These are phyloP conservation scores for Eragrostis nindensis DNA, from an alignment of 176 grass and related monocot genomes.

Conservation along the genomic window DNA sequence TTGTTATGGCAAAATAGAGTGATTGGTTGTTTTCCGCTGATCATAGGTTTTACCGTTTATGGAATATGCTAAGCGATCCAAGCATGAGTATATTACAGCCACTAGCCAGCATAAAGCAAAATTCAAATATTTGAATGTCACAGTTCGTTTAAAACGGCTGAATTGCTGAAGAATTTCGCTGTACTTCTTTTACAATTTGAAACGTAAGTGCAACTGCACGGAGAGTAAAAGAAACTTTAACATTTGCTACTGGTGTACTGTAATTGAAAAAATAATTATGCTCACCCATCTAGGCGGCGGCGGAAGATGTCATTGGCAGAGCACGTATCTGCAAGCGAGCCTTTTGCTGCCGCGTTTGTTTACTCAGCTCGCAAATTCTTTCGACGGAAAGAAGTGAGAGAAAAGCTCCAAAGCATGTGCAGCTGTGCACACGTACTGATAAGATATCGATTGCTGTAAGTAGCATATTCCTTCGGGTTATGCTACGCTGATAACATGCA, in stretches of 20 bases:
- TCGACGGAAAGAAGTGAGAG: conserved; percentile 6
- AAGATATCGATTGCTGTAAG: background rate
- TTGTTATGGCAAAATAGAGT: background rate
- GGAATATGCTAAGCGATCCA: too few relatives aligned
- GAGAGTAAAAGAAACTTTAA: background rate
- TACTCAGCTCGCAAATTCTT: background rate
- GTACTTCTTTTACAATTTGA: background rate
- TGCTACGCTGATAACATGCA: background rate
- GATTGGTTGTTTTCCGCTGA: background rate
- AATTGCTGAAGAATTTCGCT: background rate
- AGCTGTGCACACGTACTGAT: background rate
- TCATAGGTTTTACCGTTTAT: conserved; percentile 29
- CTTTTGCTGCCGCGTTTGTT: background rate
- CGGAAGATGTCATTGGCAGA: conserved; percentile 38
- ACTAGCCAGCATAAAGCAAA: background rate
- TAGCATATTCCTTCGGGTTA: background rate
- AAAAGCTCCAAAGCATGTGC: conserved; percentile 5
- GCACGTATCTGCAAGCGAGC: conserved; percentile 1
- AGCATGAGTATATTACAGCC: too few relatives aligned
- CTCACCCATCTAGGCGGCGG: conserved; percentile 7
- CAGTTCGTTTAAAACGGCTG: background rate
- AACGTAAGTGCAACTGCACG: conserved; percentile 6
- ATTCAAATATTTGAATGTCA: background rate
- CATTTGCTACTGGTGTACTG: background rate
- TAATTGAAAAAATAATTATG: conserved; percentile 12